These are phyloP conservation scores for Gastrodia elata DNA, from an alignment of 106 monocot species.

Conservation along the genomic window DNA sequence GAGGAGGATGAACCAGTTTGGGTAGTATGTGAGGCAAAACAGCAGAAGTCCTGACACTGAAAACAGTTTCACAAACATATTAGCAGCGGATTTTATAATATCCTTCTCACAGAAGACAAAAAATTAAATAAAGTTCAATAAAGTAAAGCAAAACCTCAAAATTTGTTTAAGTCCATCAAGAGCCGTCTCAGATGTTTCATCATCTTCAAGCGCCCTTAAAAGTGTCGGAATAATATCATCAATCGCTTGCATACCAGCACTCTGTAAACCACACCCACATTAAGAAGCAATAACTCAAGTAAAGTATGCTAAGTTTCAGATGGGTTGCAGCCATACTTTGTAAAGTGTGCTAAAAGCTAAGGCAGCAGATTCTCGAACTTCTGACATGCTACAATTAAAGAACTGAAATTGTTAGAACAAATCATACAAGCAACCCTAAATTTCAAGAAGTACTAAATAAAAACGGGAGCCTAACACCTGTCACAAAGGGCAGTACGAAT, in stretches of 20 bases:
- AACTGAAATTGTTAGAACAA: neutral
- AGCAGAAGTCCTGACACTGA: constrained; percentile 81
- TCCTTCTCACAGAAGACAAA: neutral
- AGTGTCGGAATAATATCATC: constrained; percentile 97
- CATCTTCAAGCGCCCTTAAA: constrained; percentile 72
- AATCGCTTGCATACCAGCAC: constrained; percentile 98
- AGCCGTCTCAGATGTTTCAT: constrained; percentile 76
- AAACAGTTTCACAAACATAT: constrained; percentile 16
- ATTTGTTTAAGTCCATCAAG: constrained; percentile 99
- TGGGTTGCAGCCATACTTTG: constrained; percentile 47
- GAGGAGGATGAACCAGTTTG: constrained; percentile 78
- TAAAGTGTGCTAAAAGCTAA: constrained; percentile 99
- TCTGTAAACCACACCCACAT: constrained; percentile 25
- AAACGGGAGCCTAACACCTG: constrained; percentile 37
- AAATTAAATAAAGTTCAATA: constrained; percentile 1
- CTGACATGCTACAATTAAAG: constrained; percentile 40
- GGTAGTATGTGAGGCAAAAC: constrained; percentile 98
- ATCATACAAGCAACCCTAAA: neutral
- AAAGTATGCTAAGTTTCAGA: neutral
- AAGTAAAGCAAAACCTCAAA: constrained; percentile 48
- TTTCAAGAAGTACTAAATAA: neutral
- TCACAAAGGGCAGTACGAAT: constrained; percentile 98
- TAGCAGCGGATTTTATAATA: constrained; percentile 3
- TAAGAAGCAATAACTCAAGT: neutral
- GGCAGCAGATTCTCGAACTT: constrained; percentile 95